These are phyloP conservation scores for Entophlyctis luteolus DNA, from an alignment of 192 early-diverging fungal genomes.

Conservation along the genomic window DNA sequence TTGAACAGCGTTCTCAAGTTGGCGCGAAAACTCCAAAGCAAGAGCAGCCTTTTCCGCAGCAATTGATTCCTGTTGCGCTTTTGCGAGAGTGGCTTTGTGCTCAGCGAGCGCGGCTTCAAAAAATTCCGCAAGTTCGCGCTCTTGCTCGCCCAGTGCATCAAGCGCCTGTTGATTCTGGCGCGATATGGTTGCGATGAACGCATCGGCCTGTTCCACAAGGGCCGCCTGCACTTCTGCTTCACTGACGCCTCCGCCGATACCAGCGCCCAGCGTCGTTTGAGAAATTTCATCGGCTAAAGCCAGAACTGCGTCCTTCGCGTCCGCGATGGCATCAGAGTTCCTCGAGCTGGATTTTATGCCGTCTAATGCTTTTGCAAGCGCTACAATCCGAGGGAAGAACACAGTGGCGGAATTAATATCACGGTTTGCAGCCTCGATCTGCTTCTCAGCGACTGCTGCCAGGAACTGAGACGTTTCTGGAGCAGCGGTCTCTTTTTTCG, in stretches of 20 bases:
- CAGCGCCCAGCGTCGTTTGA: neutral
- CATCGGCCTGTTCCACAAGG: neutral
- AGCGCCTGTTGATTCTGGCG: slow-evolving; percentile 6
- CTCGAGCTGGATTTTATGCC: slow-evolving; percentile 2
- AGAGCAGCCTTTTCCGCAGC: neutral
- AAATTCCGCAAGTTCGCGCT: slow-evolving; percentile 11
- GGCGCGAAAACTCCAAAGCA: neutral
- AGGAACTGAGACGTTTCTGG: neutral
- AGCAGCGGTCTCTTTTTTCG: neutral
- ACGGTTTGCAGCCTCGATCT: no score
- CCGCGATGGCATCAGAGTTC: neutral
- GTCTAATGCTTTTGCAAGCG: neutral
- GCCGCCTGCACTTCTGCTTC: slow-evolving; percentile 6
- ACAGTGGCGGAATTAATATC: no score
- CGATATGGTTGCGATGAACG: neutral
- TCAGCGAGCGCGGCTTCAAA: neutral
- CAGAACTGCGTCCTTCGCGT: neutral
- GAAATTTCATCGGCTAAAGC: neutral
- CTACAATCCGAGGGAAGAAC: no score
- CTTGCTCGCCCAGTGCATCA: neutral
- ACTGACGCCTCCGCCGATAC: neutral
- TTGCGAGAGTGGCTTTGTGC: neutral
- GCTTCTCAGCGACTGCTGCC: neutral
- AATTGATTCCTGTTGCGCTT: neutral
- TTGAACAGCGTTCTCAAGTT: neutral